phyloP scores from a whole-genome alignment of 2,329 filamentous ascomycete species.

The Phyllosticta citriasiana region DNA sequence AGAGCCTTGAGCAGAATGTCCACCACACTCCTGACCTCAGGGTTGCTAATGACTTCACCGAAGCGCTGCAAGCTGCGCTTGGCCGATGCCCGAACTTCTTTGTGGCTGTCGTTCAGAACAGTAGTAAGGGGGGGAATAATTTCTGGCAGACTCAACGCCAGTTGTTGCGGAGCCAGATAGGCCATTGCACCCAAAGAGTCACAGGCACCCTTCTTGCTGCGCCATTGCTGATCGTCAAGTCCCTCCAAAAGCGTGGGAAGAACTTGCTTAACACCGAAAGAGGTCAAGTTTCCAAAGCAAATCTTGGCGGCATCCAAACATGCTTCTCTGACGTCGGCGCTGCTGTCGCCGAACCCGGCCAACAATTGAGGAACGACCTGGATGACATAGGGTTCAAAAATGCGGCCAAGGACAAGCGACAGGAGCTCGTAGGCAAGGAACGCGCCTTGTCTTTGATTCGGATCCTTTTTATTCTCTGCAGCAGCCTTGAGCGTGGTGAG shows the following conservation, averaged over 20 bases:
- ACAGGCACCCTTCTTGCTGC: slow-evolving; percentile 96
- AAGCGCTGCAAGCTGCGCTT: slow-evolving; percentile 97
- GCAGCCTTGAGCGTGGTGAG: slow-evolving; percentile 71
- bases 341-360: slow-evolving; percentile 78
- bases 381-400: slow-evolving; percentile 95
- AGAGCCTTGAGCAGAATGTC: slow-evolving; percentile 88
- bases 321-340: slow-evolving; percentile 80
- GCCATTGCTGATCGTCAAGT: slow-evolving; percentile 91
- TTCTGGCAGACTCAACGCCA: slow-evolving; percentile 82
- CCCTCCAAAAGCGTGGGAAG: slow-evolving; percentile 84
- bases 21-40: slow-evolving; percentile 88
- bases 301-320: slow-evolving; percentile 89
- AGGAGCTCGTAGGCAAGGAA: slow-evolving; percentile 86
- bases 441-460: slow-evolving; percentile 78
- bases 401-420: slow-evolving; percentile 70
- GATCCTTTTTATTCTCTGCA: slow-evolving; percentile 90
- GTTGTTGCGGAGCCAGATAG: slow-evolving; percentile 90
- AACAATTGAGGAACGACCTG: slow-evolving; percentile 88
- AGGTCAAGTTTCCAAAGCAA: slow-evolving; percentile 86
- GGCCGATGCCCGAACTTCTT: slow-evolving; percentile 83
- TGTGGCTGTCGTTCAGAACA: slow-evolving; percentile 94
- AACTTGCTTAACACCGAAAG: slow-evolving; percentile 91
- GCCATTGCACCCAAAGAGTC: slow-evolving; percentile 97
- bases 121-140: slow-evolving; percentile 94
- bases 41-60: slow-evolving; percentile 96